These are phyloP conservation scores for Endoconidiophora polonica DNA, from an alignment of 2,329 filamentous ascomycete species.

Conservation along the genomic window DNA sequence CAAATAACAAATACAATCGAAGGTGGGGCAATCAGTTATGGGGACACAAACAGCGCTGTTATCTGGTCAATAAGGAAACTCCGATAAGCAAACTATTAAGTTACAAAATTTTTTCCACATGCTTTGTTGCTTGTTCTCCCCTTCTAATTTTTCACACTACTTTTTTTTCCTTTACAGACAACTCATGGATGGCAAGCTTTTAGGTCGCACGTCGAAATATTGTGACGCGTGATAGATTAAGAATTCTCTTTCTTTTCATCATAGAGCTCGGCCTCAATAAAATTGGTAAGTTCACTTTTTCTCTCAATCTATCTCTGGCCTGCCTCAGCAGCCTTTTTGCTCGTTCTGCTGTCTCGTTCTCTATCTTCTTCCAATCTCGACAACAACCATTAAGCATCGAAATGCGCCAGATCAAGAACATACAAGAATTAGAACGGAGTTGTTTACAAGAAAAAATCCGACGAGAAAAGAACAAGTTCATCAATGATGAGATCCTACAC, in stretches of 20 bases:
- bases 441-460: neutral
- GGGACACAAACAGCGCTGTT: neutral
- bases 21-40: no score
- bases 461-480: neutral
- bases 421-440: no score
- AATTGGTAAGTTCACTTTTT: neutral
- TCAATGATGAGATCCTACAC: conserved; percentile 24
- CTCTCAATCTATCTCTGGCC: neutral
- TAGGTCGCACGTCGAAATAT: no score
- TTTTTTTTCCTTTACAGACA: neutral
- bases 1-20: no score
- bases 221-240: no score
- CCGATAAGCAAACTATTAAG: neutral
- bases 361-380: neutral
- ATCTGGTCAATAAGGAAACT: no score
- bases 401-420: no score
- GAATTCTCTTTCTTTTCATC: no score
- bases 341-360: neutral
- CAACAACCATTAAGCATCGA: neutral
- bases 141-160: no score
- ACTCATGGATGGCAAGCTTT: no score
- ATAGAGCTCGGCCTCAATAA: neutral
- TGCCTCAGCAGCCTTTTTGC: neutral
- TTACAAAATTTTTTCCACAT: neutral
- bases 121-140: neutral